phyloP scores from a whole-genome alignment of 202 grass and related monocot species.

The Panicum virgatum region DNA sequence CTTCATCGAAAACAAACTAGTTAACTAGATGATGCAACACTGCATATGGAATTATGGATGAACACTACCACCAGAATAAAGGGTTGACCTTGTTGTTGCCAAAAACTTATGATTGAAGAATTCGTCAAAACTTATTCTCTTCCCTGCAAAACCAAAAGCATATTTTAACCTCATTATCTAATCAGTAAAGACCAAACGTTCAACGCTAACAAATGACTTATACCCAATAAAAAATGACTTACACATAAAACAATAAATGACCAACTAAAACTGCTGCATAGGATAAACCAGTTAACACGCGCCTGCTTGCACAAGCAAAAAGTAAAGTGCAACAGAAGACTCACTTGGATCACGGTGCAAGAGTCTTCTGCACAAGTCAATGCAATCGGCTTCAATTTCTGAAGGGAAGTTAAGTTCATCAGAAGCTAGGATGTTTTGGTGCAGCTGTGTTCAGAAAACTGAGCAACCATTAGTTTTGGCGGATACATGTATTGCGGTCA shows the following conservation, averaged over 20 bases:
- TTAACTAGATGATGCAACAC: conserved; percentile 29
- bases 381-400: conserved; percentile 52
- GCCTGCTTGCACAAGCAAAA: conserved; percentile 23
- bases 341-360: conserved; percentile 58
- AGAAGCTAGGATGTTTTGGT: conserved; percentile 60
- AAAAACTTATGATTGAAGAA: conserved; percentile 77
- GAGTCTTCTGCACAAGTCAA: conserved; percentile 66
- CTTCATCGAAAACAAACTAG: not conserved
- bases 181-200: not conserved
- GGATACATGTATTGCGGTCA: conserved; percentile 1
- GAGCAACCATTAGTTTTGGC: conserved; percentile 18
- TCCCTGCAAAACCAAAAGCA: conserved; percentile 47
- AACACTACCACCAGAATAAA: conserved; percentile 27
- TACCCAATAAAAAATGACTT: too few relatives aligned
- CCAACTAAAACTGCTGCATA: not conserved
- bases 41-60: conserved; percentile 13
- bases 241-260: conserved; percentile 4
- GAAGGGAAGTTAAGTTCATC: conserved; percentile 60
- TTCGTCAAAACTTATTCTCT: conserved; percentile 77
- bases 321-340: conserved; percentile 5
- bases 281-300: conserved; percentile 21
- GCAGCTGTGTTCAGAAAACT: conserved; percentile 45
- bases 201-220: not conserved
- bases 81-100: conserved; percentile 40
- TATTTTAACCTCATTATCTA: conserved; percentile 21